These are phyloP conservation scores for Aphanomyces stellatus DNA, from an alignment of 352 stramenopile species.

Conservation along the genomic window DNA sequence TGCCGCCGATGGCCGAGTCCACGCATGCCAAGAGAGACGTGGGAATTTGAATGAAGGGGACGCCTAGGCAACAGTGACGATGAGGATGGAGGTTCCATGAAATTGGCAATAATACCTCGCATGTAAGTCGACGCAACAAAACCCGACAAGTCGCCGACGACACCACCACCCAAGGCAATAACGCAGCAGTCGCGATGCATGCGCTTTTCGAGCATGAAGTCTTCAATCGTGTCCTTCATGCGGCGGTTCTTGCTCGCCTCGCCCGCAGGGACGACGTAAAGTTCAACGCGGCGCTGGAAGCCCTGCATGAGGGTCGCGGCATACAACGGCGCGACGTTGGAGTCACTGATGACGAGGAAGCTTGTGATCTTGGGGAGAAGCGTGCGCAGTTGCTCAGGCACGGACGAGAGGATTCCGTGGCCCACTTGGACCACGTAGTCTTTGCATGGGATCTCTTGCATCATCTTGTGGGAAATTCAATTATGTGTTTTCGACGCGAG, in stretches of 20 bases:
- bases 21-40: conserved; percentile 99
- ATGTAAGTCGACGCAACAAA: conserved; percentile 98
- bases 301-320: conserved; percentile 39
- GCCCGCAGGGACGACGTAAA: conserved; percentile 53
- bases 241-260: conserved; percentile 69
- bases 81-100: not conserved
- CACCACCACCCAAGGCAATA: conserved; percentile 90
- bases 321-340: conserved; percentile 69
- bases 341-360: conserved; percentile 74
- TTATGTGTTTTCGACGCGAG: not conserved
- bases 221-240: conserved; percentile 73
- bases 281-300: conserved; percentile 39
- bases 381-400: conserved; percentile 53
- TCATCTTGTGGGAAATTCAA: conserved; percentile 2
- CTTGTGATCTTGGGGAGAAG: conserved; percentile 48
- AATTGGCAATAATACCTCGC: conserved; percentile 53
- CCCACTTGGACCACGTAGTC: conserved; percentile 77
- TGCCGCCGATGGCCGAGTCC: conserved; percentile 96
- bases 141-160: conserved; percentile 97
- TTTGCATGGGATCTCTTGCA: conserved; percentile 43
- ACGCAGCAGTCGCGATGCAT: conserved; percentile 78
- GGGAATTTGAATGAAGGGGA: conserved; percentile 87
- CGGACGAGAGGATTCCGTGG: conserved; percentile 48
- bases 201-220: conserved; percentile 65
- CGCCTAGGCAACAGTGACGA: conserved; percentile 15